phyloP scores from a whole-genome alignment of 2,329 filamentous ascomycete genomes.

The Sphaerostilbella broomeana region DNA sequence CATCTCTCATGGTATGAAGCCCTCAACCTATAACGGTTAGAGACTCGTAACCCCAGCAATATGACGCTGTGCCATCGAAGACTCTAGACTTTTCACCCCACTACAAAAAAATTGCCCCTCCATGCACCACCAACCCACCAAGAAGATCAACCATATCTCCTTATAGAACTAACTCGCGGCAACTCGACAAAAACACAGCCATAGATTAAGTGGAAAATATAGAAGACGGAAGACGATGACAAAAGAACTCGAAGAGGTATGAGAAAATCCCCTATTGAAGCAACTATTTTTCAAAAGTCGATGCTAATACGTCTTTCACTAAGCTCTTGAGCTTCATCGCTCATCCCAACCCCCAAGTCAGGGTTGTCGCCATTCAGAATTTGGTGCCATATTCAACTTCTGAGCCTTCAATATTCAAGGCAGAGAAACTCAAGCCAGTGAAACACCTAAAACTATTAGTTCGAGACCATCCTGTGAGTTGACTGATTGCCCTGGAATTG shows the following conservation, averaged over 20 bases:
- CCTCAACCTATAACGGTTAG: too few species aligned
- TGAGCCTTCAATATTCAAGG: constrained; percentile 78
- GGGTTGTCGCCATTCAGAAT: constrained; percentile 78
- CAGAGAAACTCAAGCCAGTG: constrained; percentile 67
- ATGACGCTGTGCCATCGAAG: too few species aligned
- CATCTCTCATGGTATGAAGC: too few species aligned
- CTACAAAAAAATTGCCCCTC: constrained; percentile 19
- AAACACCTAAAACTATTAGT: constrained; percentile 83
- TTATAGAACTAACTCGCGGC: too few species aligned
- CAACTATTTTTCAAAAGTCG: background rate
- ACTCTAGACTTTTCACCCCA: too few species aligned
- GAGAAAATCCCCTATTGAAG: constrained; percentile 1
- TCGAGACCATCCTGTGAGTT: constrained; percentile 69
- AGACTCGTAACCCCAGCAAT: too few species aligned
- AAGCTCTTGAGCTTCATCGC: constrained; percentile 90
- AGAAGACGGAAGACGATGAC: constrained; percentile 49
- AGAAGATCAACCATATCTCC: too few species aligned
- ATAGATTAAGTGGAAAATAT: background rate
- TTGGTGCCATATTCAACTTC: constrained; percentile 73
- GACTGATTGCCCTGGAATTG: too few species aligned
- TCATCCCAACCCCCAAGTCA: constrained; percentile 85
- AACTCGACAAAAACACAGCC: background rate
- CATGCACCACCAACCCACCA: too few species aligned
- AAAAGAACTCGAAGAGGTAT: constrained; percentile 69
- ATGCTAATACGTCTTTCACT: constrained; percentile 1